Percentiles rank a stretch among this genome's conserved stretches.
Evolutionary conservation across 345 rosid species (phyloP).

Genomic region (Dimocarpus longan): DNA sequence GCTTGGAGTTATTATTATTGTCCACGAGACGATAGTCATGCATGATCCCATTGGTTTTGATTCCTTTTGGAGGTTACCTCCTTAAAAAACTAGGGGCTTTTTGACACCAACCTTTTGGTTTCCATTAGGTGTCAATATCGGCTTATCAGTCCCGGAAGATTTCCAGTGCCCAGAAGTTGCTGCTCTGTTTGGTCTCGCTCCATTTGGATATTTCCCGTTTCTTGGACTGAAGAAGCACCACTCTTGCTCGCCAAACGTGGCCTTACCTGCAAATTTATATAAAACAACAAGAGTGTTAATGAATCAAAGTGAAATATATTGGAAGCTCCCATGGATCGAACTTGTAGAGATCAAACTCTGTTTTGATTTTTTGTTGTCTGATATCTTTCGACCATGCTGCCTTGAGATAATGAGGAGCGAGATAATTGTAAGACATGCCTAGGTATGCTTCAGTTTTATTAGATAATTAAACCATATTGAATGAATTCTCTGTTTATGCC

Average conservation of each 20-base stretch:
- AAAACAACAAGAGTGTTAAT: not conserved
- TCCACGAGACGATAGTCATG: slow-evolving; percentile 49
- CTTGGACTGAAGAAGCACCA: slow-evolving; percentile 60
- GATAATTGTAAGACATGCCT: too few relatives aligned
- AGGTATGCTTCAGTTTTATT: too few relatives aligned
- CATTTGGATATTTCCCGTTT: slow-evolving; percentile 54
- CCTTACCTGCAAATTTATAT: slow-evolving; percentile 38
- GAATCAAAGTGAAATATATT: not conserved
- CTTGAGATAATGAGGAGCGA: too few relatives aligned
- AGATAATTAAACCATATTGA: too few relatives aligned
- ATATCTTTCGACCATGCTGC: too few relatives aligned
- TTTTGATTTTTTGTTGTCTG: too few relatives aligned
- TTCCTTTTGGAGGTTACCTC: slow-evolving; percentile 59
- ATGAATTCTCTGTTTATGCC: too few relatives aligned
- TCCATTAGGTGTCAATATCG: slow-evolving; percentile 39
- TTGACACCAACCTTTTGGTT: slow-evolving; percentile 52
- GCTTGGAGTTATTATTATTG: slow-evolving; percentile 19
- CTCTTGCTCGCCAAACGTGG: slow-evolving; percentile 54
- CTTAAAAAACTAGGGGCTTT: slow-evolving; percentile 52
- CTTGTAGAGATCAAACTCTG: slow-evolving; percentile 56
- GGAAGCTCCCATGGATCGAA: slow-evolving; percentile 65
- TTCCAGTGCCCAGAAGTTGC: slow-evolving; percentile 64
- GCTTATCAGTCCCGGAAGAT: slow-evolving; percentile 58
- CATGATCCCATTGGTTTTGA: slow-evolving; percentile 60
- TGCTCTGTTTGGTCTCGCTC: slow-evolving; percentile 57